phyloP scores from a whole-genome alignment of 2,329 filamentous ascomycete species.

The Arthrobotrys entomopaga region DNA sequence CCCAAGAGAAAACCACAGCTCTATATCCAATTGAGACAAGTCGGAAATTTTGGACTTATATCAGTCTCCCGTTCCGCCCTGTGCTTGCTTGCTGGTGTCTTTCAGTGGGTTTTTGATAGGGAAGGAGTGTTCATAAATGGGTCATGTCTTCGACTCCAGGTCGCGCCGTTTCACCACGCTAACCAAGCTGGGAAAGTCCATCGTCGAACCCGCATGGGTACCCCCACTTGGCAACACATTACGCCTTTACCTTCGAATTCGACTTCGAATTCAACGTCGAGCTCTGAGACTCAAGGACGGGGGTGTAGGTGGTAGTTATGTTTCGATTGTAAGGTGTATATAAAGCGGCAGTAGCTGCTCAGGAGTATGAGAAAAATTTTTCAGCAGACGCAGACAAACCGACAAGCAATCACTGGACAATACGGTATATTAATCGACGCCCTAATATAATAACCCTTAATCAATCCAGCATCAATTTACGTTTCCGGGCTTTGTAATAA shows the following conservation, averaged over 20 bases:
- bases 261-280: neutral
- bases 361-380: no score
- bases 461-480: neutral
- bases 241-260: neutral
- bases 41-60: neutral
- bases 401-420: neutral
- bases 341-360: no score
- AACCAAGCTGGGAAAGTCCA: neutral
- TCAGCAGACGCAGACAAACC: neutral
- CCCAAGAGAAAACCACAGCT: neutral
- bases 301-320: no score
- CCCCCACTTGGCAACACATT: conserved; percentile 5
- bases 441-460: no score
- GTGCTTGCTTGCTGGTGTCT: neutral
- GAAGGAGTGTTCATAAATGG: neutral
- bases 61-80: neutral
- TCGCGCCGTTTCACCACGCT: neutral
- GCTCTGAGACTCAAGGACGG: neutral
- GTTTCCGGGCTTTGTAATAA: no score
- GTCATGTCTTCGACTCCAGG: neutral
- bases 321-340: no score
- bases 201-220: neutral
- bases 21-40: conserved; percentile 1
- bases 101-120: neutral
- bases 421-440: no score